These are phyloP conservation scores for Stenogyne calaminthoides DNA, from an alignment of 305 asterid species.

Conservation along the genomic window DNA sequence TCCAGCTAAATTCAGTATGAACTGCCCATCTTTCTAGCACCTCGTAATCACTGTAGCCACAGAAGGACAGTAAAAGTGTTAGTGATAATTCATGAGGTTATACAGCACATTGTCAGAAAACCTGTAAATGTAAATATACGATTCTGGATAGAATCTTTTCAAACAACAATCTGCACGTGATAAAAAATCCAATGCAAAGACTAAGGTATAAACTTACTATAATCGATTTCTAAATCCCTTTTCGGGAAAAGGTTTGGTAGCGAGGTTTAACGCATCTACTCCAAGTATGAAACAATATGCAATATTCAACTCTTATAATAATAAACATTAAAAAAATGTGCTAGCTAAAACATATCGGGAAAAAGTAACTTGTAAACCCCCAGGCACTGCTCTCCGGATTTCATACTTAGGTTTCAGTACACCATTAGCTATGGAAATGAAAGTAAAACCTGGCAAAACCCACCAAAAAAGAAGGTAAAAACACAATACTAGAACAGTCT, in stretches of 20 bases:
- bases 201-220: not conserved
- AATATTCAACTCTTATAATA: not conserved
- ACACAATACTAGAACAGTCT: not conserved
- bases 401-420: not conserved
- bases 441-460: not conserved
- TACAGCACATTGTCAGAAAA: constrained; percentile 12
- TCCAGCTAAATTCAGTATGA: constrained; percentile 21
- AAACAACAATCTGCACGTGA: not conserved
- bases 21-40: constrained; percentile 24
- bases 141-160: not conserved
- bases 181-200: not conserved
- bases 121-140: not conserved
- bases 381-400: not conserved
- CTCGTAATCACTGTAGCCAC: constrained; percentile 7
- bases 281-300: not conserved
- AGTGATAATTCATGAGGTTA: constrained; percentile 23
- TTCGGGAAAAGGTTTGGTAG: not conserved
- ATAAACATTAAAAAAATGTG: not conserved
- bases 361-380: not conserved
- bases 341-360: not conserved
- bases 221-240: not conserved
- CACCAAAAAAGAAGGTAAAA: not conserved
- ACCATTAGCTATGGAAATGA: constrained; percentile 15
- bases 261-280: not conserved
- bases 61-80: constrained; percentile 20